Evolutionary conservation across 305 asterid species (phyloP), one percentile per base, ranked within the genome.

Genomic region (Petunia hybrid): DNA sequence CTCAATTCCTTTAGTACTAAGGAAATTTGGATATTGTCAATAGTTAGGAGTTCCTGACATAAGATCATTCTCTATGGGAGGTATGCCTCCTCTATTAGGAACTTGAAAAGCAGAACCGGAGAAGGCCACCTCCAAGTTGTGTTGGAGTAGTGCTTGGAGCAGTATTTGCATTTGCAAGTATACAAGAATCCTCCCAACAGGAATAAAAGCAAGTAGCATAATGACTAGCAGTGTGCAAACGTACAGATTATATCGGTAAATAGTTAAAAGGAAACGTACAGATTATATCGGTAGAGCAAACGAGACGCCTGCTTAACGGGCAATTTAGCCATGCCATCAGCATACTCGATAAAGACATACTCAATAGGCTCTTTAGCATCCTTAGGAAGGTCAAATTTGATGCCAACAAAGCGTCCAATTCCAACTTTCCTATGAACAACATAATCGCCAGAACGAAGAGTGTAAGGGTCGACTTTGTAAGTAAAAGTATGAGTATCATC

Each of bases 401-500:
- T 88, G 64, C 92, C 88, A 8, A 89, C 92, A 86, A 95, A 95
- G 60, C 96, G 88, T 46, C 98, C 99, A 41, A 95, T 77, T 61
- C 99, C 99, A 41, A 92, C 96, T 86, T 91, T 95, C 89, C 89
- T 95, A 85, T 95, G 99, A 79, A 95, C 99, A 51, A 95, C 97
- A 75, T 92, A 94, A 80, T 95, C 99, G 1, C 99, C 98, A 6
- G 91, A 59, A 36, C 89, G 89, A 82, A 95, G 96, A 80, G 92
- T 85, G 81, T 92, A 91, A 60, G 99, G 99, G 80, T 95, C 96
- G 63, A 95, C 99, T 90, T 92, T 95, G 80, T 89, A 91, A 80
- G 87, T 87, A 76, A 91, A 86, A 43, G 81, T 77, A 59, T 42
- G 80, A 22, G 81, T 14, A 71, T 76, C 66, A 41, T 82, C 82